phyloP scores from a whole-genome alignment of 768 basidiomycete species.

The Mycena maculata region DNA sequence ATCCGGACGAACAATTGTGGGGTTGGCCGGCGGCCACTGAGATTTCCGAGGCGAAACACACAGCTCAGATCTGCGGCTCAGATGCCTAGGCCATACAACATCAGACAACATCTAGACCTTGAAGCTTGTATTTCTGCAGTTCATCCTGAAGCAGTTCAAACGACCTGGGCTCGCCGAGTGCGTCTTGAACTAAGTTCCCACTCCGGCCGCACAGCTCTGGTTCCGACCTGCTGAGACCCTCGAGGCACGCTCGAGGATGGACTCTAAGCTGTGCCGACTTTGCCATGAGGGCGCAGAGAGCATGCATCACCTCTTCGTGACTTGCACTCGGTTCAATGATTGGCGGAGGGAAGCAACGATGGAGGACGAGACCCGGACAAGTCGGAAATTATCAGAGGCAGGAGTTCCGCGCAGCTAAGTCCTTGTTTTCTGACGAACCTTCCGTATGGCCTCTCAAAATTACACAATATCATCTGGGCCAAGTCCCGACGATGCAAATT shows the following conservation, averaged over 20 bases:
- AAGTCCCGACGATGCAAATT: neutral
- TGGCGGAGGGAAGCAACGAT: neutral
- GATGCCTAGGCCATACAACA: too few species aligned
- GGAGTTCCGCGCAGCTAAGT: neutral
- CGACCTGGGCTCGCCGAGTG: too few species aligned
- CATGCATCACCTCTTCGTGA: conserved; percentile 10
- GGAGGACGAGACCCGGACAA: neutral
- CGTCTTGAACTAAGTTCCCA: too few species aligned
- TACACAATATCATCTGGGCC: neutral
- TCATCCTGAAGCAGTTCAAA: too few species aligned
- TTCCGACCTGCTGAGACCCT: conserved; percentile 4
- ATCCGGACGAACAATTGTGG: too few species aligned
- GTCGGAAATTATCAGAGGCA: neutral
- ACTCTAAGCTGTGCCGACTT: neutral
- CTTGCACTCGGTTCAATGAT: neutral
- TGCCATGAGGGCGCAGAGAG: neutral
- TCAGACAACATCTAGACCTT: too few species aligned
- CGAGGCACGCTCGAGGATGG: neutral
- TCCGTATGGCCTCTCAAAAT: neutral
- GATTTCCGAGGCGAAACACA: too few species aligned
- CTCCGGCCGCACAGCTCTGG: too few species aligned
- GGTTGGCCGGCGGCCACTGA: too few species aligned
- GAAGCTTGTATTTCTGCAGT: too few species aligned
- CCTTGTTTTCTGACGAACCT: neutral
- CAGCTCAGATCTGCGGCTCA: too few species aligned